Conservation (phyloP, 352 stramenopile genomes). For the Stramenopiles sp. region DNA sequence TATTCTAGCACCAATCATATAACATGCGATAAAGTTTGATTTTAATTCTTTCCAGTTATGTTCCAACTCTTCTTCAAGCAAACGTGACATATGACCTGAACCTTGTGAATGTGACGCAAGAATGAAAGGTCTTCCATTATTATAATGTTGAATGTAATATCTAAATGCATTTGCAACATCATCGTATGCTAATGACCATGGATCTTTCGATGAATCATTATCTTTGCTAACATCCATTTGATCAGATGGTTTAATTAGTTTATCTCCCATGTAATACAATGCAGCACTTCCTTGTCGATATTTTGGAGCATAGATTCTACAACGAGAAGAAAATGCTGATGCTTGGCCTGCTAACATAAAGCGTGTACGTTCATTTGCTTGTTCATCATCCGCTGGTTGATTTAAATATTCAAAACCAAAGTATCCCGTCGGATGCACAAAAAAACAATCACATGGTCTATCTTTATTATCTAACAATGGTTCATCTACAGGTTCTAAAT, state of each 20-base stretch:
- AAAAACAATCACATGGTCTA: background rate
- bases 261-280: no score
- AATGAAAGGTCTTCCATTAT: background rate
- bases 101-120: background rate
- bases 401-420: background rate
- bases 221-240: background rate
- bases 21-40: background rate
- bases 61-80: background rate
- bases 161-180: background rate
- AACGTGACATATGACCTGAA: background rate
- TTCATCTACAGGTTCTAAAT: background rate
- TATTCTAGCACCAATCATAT: background rate
- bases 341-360: background rate
- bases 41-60: background rate
- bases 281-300: background rate
- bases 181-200: background rate
- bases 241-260: no score
- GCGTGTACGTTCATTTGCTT: background rate
- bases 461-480: background rate
- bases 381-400: background rate
- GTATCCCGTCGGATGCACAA: background rate
- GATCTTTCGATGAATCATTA: background rate
- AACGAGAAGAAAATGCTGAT: background rate
- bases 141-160: background rate
- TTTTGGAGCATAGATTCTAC: background rate